Conservation (phyloP, 768 basidiomycete genomes). For the Tremella mesenterica region DNA sequence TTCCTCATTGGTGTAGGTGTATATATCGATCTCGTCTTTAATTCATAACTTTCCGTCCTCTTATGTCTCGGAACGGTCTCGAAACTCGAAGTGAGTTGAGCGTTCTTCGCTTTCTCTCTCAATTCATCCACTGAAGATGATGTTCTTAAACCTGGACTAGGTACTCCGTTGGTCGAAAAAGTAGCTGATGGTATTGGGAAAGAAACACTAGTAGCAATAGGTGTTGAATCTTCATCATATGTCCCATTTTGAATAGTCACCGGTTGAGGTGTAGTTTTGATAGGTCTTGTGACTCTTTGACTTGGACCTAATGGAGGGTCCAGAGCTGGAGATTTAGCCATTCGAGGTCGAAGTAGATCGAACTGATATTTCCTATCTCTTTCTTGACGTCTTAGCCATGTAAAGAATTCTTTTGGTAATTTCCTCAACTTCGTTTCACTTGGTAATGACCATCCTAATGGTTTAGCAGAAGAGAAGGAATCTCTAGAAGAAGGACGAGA, state of each 20-base stretch:
- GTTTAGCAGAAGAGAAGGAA: slow-evolving; percentile 31
- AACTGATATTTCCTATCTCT: slow-evolving; percentile 7
- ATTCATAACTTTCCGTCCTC: slow-evolving; percentile 23
- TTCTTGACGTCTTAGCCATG: slow-evolving; percentile 35
- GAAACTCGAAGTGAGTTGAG: slow-evolving; percentile 5
- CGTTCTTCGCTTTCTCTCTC: slow-evolving; percentile 7
- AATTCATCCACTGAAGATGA: slow-evolving; percentile 14
- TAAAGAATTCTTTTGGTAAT: slow-evolving; percentile 39
- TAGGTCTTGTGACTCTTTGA: slow-evolving; percentile 5
- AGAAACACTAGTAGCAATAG: background rate
- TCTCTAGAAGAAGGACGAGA: slow-evolving; percentile 29
- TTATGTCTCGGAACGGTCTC: slow-evolving; percentile 10
- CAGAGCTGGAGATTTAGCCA: too few relatives aligned
- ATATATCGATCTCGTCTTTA: slow-evolving; percentile 8
- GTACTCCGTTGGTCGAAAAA: background rate
- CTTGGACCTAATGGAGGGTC: slow-evolving; percentile 10
- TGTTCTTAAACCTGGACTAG: slow-evolving; percentile 13
- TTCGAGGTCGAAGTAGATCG: background rate
- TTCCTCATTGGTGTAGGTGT: too few relatives aligned
- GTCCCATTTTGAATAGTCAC: background rate
- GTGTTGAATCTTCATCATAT: slow-evolving; percentile 11
- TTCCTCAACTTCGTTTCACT: slow-evolving; percentile 10
- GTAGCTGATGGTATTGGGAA: background rate
- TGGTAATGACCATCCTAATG: slow-evolving; percentile 34
- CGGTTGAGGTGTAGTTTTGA: slow-evolving; percentile 4